Conservation (phyloP, 257 asterid species). For the Solanum bulbocastanum region DNA sequence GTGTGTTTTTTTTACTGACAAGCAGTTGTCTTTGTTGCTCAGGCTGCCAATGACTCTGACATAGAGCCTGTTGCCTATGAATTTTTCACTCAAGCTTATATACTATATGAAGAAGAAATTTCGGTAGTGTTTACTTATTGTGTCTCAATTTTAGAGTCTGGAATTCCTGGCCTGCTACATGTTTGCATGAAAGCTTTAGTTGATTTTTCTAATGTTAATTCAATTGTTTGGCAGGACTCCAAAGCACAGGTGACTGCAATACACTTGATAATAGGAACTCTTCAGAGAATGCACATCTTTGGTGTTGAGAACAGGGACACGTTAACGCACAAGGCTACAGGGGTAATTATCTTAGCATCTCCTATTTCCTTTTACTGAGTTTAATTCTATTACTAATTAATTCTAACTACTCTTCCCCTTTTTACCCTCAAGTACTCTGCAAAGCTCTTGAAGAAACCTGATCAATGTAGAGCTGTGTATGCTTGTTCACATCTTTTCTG, state of each 20-base stretch:
- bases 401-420: neutral
- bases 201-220: neutral
- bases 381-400: neutral
- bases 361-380: neutral
- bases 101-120: conserved; percentile 94
- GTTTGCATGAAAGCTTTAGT: neutral
- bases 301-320: conserved; percentile 98
- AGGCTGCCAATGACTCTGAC: conserved; percentile 96
- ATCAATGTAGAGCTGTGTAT: conserved; percentile 97
- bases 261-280: conserved; percentile 91
- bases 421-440: conserved; percentile 67
- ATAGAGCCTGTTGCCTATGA: conserved; percentile 98
- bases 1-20: conserved; percentile 4
- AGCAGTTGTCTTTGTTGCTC: conserved; percentile 16
- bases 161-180: conserved; percentile 1
- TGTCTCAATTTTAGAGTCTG: neutral
- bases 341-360: conserved; percentile 40
- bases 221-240: conserved; percentile 57
- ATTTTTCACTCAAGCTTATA: conserved; percentile 96
- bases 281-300: conserved; percentile 88
- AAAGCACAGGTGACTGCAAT: conserved; percentile 88
- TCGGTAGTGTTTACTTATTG: conserved; percentile 42
- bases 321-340: conserved; percentile 97
- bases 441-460: conserved; percentile 93
- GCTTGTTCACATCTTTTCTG: conserved; percentile 98